phyloP scores from a whole-genome alignment of 768 basidiomycete genomes.

The Sporobolomyces pararoseus region DNA sequence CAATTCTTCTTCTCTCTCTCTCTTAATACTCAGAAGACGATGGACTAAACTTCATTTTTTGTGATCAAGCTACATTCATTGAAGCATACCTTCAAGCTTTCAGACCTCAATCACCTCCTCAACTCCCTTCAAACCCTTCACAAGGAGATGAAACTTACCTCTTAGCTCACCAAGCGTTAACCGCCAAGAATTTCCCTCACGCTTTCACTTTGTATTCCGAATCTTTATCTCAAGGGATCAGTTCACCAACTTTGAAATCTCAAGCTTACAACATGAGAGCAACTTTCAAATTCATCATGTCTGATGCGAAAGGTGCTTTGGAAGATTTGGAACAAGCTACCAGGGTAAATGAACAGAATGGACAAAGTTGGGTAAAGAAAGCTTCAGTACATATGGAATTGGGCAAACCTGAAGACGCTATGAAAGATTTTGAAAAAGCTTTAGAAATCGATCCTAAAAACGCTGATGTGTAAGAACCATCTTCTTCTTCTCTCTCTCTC shows the following conservation, averaged over 20 bases:
- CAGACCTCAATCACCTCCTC: constrained; percentile 69
- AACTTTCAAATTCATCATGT: constrained; percentile 92
- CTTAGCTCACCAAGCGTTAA: constrained; percentile 75
- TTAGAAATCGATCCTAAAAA: constrained; percentile 75
- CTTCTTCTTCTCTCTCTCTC: background rate
- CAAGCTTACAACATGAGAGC: constrained; percentile 89
- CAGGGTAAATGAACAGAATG: constrained; percentile 62
- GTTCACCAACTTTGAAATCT: constrained; percentile 60
- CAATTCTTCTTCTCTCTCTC: background rate
- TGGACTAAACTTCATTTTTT: background rate
- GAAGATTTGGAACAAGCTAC: constrained; percentile 75
- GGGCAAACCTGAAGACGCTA: constrained; percentile 69
- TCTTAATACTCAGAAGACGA: background rate
- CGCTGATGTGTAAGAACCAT: constrained; percentile 74
- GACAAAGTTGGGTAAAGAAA: constrained; percentile 91
- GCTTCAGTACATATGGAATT: constrained; percentile 98
- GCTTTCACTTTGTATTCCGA: constrained; percentile 75
- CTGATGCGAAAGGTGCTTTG: constrained; percentile 76
- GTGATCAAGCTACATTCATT: constrained; percentile 62
- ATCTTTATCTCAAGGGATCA: constrained; percentile 79
- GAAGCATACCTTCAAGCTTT: constrained; percentile 96
- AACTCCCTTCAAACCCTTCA: constrained; percentile 64
- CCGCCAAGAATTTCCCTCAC: constrained; percentile 77
- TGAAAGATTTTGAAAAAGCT: constrained; percentile 86
- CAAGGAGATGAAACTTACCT: constrained; percentile 78